These are phyloP conservation scores for Neofusicoccum parvum DNA, from an alignment of 2,329 filamentous ascomycete species.

Conservation along the genomic window DNA sequence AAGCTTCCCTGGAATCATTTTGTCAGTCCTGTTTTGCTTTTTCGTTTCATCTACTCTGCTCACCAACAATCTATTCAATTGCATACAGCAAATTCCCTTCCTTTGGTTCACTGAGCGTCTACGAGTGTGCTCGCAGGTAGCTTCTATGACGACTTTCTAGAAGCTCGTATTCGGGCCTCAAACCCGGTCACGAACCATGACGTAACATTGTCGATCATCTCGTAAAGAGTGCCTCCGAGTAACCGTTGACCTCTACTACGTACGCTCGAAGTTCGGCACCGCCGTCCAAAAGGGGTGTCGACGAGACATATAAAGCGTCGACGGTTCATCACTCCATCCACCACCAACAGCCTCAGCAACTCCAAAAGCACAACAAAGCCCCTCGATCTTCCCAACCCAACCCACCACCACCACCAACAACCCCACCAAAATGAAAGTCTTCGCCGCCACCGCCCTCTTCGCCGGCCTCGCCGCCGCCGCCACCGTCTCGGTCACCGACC, in stretches of 20 bases:
- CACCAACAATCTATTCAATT: background rate
- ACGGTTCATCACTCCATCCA: background rate
- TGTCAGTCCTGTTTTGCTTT: background rate
- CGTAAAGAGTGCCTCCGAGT: background rate
- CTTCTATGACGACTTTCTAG: background rate
- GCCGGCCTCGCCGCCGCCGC: background rate
- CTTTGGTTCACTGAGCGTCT: too few relatives aligned
- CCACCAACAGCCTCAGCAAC: background rate
- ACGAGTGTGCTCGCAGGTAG: background rate
- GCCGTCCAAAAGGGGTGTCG: background rate
- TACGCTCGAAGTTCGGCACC: background rate
- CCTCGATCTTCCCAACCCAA: background rate
- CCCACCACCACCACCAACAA: background rate
- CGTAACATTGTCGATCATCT: background rate
- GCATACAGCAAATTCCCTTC: background rate
- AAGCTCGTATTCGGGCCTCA: background rate
- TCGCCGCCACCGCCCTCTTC: background rate
- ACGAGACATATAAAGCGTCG: background rate
- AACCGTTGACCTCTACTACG: background rate
- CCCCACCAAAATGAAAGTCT: background rate
- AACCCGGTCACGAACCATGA: background rate
- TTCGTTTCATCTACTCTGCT: background rate
- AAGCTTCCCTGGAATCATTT: background rate
- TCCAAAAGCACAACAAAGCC: background rate
- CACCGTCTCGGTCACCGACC: conserved; percentile 7